A percentile compares a stretch with the other conserved stretches of the same genome.
phyloP scores from a whole-genome alignment of 768 basidiomycete genomes.

The Leucogyrophana mollusca region DNA sequence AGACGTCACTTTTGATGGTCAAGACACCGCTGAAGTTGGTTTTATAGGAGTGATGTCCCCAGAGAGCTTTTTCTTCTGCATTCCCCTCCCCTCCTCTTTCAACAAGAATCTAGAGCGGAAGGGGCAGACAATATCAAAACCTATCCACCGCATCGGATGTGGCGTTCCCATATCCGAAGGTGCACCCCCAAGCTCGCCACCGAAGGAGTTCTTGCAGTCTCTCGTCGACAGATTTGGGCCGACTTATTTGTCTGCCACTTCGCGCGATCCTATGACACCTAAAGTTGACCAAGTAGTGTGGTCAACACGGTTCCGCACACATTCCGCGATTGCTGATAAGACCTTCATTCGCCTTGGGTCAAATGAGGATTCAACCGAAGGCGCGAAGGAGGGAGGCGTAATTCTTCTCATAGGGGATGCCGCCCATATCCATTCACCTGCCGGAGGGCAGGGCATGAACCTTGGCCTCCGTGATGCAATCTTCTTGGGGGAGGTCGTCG shows the following conservation, averaged over 20 bases:
- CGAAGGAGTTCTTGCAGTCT: conserved; percentile 42
- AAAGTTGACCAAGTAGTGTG: conserved; percentile 38
- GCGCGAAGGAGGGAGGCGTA: conserved; percentile 12
- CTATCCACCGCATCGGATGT: conserved; percentile 34
- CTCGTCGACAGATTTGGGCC: conserved; percentile 43
- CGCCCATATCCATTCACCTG: conserved; percentile 51
- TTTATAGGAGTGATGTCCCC: conserved; percentile 22
- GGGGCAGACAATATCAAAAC: conserved; percentile 3
- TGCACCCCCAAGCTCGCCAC: conserved; percentile 34
- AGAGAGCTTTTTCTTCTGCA: conserved; percentile 32
- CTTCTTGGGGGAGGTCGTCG: conserved; percentile 35
- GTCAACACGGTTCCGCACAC: conserved; percentile 47
- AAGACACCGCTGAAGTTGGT: conserved; percentile 6
- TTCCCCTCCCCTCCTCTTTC: conserved; percentile 34
- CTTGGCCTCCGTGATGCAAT: conserved; percentile 52
- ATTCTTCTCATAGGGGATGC: conserved; percentile 43
- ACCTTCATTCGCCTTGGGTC: conserved; percentile 31
- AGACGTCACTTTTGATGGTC: conserved; percentile 38
- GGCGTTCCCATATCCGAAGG: conserved; percentile 35
- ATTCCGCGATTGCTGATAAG: conserved; percentile 41
- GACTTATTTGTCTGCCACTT: conserved; percentile 28
- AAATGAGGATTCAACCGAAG: neutral
- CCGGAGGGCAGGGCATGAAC: conserved; percentile 54
- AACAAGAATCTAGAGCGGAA: conserved; percentile 13
- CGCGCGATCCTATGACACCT: conserved; percentile 29